Percentiles rank a stretch among this genome's conserved stretches.
Conservation (phyloP, 1,284 basidiomycete genomes). For the Porogramme epimiltina region DNA sequence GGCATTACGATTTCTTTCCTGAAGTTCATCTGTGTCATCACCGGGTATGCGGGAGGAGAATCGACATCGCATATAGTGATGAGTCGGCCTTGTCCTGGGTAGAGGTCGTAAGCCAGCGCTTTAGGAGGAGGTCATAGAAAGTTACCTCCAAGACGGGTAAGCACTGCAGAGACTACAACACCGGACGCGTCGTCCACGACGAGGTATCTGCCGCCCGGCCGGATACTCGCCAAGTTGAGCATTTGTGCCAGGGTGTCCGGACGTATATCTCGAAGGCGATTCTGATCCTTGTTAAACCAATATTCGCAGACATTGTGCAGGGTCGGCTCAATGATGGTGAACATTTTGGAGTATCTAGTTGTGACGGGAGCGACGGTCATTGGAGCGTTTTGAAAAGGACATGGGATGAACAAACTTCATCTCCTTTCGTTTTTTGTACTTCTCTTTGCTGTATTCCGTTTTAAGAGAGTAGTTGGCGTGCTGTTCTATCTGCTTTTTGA, state of each 20-base stretch:
- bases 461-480: constrained; percentile 90
- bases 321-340: constrained; percentile 89
- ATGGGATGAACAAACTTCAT: constrained; percentile 69
- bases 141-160: constrained; percentile 86
- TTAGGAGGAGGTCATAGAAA: neutral
- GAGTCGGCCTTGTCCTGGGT: constrained; percentile 76
- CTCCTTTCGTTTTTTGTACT: constrained; percentile 93
- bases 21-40: constrained; percentile 88
- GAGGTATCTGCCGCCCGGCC: constrained; percentile 86
- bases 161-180: constrained; percentile 80
- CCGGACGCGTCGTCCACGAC: constrained; percentile 94
- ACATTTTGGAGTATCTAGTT: constrained; percentile 82
- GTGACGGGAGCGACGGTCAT: neutral
- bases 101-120: too few species aligned
- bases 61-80: constrained; percentile 90
- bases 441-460: constrained; percentile 96
- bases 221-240: constrained; percentile 81
- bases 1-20: constrained; percentile 53
- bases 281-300: constrained; percentile 84
- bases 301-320: constrained; percentile 88
- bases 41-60: constrained; percentile 90
- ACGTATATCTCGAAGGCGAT: constrained; percentile 83
- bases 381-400: constrained; percentile 22
- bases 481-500: constrained; percentile 87
- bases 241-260: constrained; percentile 90